A percentile compares a stretch with the other conserved stretches of the same genome.
These are phyloP conservation scores for Tympanopsis confertula DNA, from an alignment of 2,329 filamentous ascomycete species.

Conservation along the genomic window DNA sequence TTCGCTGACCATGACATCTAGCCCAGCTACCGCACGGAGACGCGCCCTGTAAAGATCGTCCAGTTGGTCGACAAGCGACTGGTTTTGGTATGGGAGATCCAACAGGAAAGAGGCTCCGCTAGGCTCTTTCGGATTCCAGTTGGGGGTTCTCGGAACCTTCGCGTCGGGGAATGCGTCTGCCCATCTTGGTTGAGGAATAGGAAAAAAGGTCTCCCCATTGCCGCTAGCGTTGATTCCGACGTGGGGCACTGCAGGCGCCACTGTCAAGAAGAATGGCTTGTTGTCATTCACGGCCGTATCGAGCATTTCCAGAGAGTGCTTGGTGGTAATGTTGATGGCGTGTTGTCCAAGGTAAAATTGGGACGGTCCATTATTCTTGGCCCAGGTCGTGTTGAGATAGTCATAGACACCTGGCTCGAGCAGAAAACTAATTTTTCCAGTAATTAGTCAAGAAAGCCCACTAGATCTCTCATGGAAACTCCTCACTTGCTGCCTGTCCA, in stretches of 20 bases:
- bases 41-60: conserved; percentile 10
- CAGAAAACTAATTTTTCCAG: conserved; percentile 30
- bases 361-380: conserved; percentile 31
- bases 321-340: conserved; percentile 32
- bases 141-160: conserved; percentile 7
- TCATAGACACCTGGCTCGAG: conserved; percentile 38
- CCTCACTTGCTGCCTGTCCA: no score
- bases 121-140: conserved; percentile 10
- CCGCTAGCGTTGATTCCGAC: conserved; percentile 4
- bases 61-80: conserved; percentile 5
- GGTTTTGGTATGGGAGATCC: conserved; percentile 7
- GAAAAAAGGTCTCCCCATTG: not conserved
- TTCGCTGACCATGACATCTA: conserved; percentile 20
- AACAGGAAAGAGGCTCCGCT: conserved; percentile 7
- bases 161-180: conserved; percentile 7
- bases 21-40: conserved; percentile 11
- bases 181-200: conserved; percentile 8
- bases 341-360: conserved; percentile 34
- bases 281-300: conserved; percentile 6
- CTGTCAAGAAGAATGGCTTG: conserved; percentile 10
- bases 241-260: conserved; percentile 10
- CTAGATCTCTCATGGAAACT: no score
- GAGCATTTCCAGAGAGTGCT: conserved; percentile 7
- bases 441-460: no score
- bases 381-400: conserved; percentile 36